Evolutionary conservation across 2,329 filamentous ascomycete species (phyloP), one percentile per base, ranked within the genome.

Genomic region (Chaetomium globosum): DNA sequence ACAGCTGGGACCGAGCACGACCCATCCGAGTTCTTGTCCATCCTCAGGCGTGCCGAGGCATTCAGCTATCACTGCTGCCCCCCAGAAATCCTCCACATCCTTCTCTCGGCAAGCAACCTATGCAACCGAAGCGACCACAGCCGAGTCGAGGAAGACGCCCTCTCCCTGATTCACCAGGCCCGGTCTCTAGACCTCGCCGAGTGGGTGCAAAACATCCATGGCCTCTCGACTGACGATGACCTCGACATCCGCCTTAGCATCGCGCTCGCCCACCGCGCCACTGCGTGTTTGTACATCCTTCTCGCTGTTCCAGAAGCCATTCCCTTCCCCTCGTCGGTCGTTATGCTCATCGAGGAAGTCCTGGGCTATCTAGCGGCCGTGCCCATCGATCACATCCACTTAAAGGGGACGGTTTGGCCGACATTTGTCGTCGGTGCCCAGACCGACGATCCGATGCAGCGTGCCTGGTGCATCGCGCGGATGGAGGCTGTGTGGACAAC

Each of bases 391-490:
- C 82, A 86, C 54, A 77, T 78, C 1, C 79, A 85, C 23, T 81
- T 85, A 75, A 87, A 86, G 69, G 83, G 82, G 0, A 84, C 83
- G 4, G 80, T 81, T 0, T 87, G 83, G 83, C 82, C 84, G 0
- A 80, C 83, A 0, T 87, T 87, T 61, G 77, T 87, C 6, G 82
- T 81, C 6, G 84, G 83, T 1, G 83, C 83, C 0, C 82, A 84
- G 61, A 80, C 81, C 0, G 77, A 77, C 52, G 77, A 81, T 6
- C 73, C 73, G 0, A 73, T 71, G 28, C 77, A 78, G 66, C 78
- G 82, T 39, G 75, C 75, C 3, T 85, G 82, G 83, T 80, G 83
- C 54, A 77, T 81, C 71, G 74, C 81, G 28, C 79, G 81, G 23
- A 72, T 83, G 28, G 49, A 67, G 16, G 62, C 64, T 0, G 61